Base-by-base conservation (phyloP, 225 moss, liverwort and hornwort genomes). In the Physcomitrium patens region DNA sequence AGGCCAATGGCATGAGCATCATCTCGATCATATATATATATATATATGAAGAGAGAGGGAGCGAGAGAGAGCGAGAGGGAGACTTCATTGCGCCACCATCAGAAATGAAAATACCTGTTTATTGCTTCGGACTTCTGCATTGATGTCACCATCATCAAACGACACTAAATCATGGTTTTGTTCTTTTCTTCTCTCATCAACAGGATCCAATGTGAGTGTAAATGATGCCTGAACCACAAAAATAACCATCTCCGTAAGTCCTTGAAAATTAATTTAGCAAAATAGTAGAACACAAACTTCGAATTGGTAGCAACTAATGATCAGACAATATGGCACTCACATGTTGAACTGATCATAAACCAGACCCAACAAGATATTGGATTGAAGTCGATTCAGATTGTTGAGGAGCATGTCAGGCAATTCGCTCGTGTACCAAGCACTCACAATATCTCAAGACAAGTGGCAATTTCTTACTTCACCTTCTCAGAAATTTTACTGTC, bases 131-230 rank as follows among this genome's bases (percentile, higher is more conserved):
- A 86, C 76, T 65, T 87, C 85, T 12, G 90, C 83, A 59, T 90
- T 94, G 41, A 96, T 96, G 72, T 96, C 92, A 55, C 96, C 96
- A 66, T 81, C 79, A 80, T 92, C 89, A 71, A 91, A 89, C 9
- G 94, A 94, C 44, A 92, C 96, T 53, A 88, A 68, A 59, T 92
- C 94, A 63, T 92, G 91, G 47, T 85, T 74, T 60, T 93, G 89
- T 68, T 74, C 78, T 79, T 70, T 78, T 78, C 78, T 86, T 31
- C 81, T 89, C 22, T 79, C 81, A 27, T 77, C 80, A 16, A 67
- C 56, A 60, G 78, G 68, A 51, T 91, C 89, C 93, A 92, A 92
- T 53, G 85, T 86, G 56, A 96, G 82, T 52, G 86, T 77, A 70
- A 96, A 96, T 43, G 78, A 79, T 53, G 92, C 79, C 96, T 96